Base-by-base conservation (phyloP, 345 rosid genomes). In the Cardamine occulta region DNA sequence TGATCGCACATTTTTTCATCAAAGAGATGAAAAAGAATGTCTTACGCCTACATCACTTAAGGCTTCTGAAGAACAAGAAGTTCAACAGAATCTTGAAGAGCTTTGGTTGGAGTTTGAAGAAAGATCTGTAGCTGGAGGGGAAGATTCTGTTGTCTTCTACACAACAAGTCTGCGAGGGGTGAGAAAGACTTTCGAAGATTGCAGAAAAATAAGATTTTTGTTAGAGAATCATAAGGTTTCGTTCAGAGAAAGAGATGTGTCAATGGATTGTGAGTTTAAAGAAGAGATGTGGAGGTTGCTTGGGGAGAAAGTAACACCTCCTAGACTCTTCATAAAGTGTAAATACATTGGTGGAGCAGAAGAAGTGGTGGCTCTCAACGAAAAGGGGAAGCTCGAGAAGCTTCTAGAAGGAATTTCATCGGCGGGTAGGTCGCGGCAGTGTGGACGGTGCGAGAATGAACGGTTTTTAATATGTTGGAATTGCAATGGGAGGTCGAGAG, bases 321-420 rank as follows among this genome's bases (percentile, higher is more conserved):
- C 96, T 6, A 85, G 77, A 80, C 84, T 93, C 34, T 90, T 90
- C 79, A 60, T 93, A 4, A 86, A 66, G 39, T 91, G 93, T 28
- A 87, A 80, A 75, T 84, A 77, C 77, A 77, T 93, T 17, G 96
- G 95, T 31, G 90, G 91, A 74, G 95, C 90, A 9, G 93, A 88
- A 21, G 86, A 87, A 77, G 89, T 90, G 12, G 73, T 86, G n/a
- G 56, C 64, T 13, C 68, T 93, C 69, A 89, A 90, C 42, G 93
- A 93, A 51, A 86, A 84, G 75, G 98, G 95, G 35, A 85, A 80
- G 81, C 85, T 90, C 42, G 82, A 70, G 88, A 88, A 82, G 71
- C 87, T 88, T 31, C 60, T 93, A 21, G 80, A 84, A 66, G 93
- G 87, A 28, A 73, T 84, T 3, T 82, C 89, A 6, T 63, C 32